phyloP scores from a whole-genome alignment of 2,329 filamentous ascomycete species.

The Colletotrichum sublineola region DNA sequence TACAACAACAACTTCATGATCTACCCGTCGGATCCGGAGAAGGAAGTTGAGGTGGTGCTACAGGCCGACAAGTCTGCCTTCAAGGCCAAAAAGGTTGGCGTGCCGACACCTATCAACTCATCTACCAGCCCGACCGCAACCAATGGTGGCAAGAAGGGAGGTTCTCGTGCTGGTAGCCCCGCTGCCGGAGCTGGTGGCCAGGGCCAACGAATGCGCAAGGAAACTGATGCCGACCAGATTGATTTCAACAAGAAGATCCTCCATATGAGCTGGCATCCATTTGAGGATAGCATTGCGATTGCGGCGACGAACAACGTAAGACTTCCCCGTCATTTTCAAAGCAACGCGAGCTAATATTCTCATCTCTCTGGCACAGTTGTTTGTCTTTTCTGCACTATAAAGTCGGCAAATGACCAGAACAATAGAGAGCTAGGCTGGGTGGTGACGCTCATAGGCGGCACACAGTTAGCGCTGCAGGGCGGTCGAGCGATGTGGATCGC shows the following conservation, averaged over 20 bases:
- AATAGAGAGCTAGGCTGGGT: slow-evolving; percentile 1
- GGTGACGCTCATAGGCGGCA: slow-evolving; percentile 11
- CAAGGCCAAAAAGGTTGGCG: slow-evolving; percentile 99
- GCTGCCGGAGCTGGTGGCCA: slow-evolving; percentile 74
- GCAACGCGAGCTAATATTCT: background rate
- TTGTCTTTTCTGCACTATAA: slow-evolving; percentile 83
- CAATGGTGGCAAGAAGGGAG: slow-evolving; percentile 86
- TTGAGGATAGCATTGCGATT: slow-evolving; percentile 99
- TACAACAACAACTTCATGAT: slow-evolving; percentile 99
- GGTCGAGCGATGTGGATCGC: slow-evolving; percentile 10
- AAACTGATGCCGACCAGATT: slow-evolving; percentile 99
- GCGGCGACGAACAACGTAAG: slow-evolving; percentile 99
- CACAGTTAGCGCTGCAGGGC: slow-evolving; percentile 14
- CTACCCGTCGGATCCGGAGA: slow-evolving; percentile 94
- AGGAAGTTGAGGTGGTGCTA: slow-evolving; percentile 96
- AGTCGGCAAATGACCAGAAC: background rate
- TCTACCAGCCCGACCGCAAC: slow-evolving; percentile 78
- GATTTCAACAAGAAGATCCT: slow-evolving; percentile 99
- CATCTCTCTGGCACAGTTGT: slow-evolving; percentile 65
- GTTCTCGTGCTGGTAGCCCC: slow-evolving; percentile 89
- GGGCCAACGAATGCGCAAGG: slow-evolving; percentile 96
- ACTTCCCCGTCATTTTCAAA: background rate
- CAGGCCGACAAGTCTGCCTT: slow-evolving; percentile 99
- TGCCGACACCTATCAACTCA: slow-evolving; percentile 95
- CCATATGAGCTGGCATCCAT: slow-evolving; percentile 99